Percentiles rank a stretch among this genome's conserved stretches.
Evolutionary conservation across 331 rosid species (phyloP).

Genomic region (Phaseolus coccineus): DNA sequence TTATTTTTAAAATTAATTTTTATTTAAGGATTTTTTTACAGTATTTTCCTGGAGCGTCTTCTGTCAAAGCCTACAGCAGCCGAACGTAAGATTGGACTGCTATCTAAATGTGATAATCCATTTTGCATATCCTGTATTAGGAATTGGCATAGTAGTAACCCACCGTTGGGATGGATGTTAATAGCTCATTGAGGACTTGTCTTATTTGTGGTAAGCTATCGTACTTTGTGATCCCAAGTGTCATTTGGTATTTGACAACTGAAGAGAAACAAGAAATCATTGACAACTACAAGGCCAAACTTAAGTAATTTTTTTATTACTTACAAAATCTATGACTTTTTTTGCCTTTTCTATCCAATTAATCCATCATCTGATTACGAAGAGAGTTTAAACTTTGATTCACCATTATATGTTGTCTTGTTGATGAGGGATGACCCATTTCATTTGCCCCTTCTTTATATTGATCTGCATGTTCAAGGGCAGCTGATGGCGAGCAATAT

Average conservation of each 20-base stretch:
- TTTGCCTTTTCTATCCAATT: slow-evolving; percentile 17
- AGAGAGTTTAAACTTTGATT: slow-evolving; percentile 9
- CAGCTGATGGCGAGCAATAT: slow-evolving; percentile 20
- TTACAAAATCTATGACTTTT: slow-evolving; percentile 25
- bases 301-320: slow-evolving; percentile 66
- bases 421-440: slow-evolving; percentile 32
- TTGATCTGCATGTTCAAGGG: slow-evolving; percentile 26
- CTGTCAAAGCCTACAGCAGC: slow-evolving; percentile 82
- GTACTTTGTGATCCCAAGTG: slow-evolving; percentile 94
- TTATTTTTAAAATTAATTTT: too few species aligned
- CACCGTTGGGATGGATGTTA: slow-evolving; percentile 87
- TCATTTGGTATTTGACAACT: slow-evolving; percentile 84
- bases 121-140: slow-evolving; percentile 95
- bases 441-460: neutral
- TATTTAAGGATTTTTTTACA: slow-evolving; percentile 41
- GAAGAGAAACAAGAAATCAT: slow-evolving; percentile 90
- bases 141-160: slow-evolving; percentile 97
- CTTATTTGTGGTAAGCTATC: slow-evolving; percentile 96
- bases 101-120: slow-evolving; percentile 97
- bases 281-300: slow-evolving; percentile 90
- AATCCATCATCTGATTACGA: slow-evolving; percentile 5
- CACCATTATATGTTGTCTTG: slow-evolving; percentile 26
- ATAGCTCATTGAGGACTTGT: slow-evolving; percentile 88
- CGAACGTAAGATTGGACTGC: slow-evolving; percentile 91
- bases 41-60: slow-evolving; percentile 94